Evolutionary conservation across 2,329 filamentous ascomycete species (phyloP), one percentile per base, ranked within the genome.

Genomic region (Exophiala dermatitidis): DNA sequence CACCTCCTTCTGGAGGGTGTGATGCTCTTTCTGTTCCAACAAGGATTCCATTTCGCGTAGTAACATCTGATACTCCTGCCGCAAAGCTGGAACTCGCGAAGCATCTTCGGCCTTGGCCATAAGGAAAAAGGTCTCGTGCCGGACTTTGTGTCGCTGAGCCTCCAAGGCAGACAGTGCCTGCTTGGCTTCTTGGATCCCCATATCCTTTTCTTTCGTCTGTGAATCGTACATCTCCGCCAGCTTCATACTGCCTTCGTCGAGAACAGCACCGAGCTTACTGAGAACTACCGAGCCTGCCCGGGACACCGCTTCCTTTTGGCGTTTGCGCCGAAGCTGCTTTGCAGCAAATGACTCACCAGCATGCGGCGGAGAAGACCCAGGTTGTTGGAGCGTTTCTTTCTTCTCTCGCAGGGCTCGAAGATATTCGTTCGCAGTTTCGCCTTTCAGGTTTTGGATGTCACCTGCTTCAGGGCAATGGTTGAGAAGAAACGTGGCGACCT

Each of bases 401-500:
- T 64, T 62, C 46, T 62, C 58, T 26, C 60, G 93, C 36, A 81
- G 72, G 49, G 77, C 74, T 65, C 86, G 84, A 62, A 95, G 89
- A 48, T 95, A 76, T 59, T 91, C 85, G 63, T 95, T 88, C 7
- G 90, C 90, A 1, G 88, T 87, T 58, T 95, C 79, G 30, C 90
- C 88, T 52, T 88, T 82, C 49, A 82, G 76, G 67, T 97, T 98
- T 19, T 82, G 77, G 50, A 97, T 85, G 64, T 95, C 84, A 0
- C 89, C 86, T 2, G 84, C 82, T 34, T 73, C 70, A 2, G 90
- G 90, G 56, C 90, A 89, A 47, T 91, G 85, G 33, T 67, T 90
- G 69, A 74, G 89, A 70, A 74, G 84, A 77, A 72, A 73, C 46
- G 78, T 75, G n/a, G 82, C 80, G 48, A 82, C 76, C 57, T 93